phyloP scores from a whole-genome alignment of 768 basidiomycete genomes.

The Suillus occidentalis region DNA sequence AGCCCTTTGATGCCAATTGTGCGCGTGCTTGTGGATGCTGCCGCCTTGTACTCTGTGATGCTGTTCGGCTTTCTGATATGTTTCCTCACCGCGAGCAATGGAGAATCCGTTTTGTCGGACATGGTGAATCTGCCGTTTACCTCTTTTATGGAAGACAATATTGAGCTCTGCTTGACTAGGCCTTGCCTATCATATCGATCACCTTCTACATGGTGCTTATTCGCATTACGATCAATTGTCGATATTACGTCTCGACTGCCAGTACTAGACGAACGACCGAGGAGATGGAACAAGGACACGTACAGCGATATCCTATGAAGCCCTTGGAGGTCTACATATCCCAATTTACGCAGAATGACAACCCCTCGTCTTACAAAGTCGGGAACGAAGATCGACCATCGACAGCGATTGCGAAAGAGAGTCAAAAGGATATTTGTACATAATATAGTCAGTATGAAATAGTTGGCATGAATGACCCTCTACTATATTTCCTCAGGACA shows the following conservation, averaged over 20 bases:
- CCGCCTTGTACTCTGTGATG: constrained; percentile 7
- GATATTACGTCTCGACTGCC: not conserved
- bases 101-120: constrained; percentile 8
- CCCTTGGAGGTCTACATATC: constrained; percentile 4
- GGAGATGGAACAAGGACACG: not conserved
- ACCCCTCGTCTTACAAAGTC: not conserved
- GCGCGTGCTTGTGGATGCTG: constrained; percentile 9
- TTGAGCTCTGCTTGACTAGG: not conserved
- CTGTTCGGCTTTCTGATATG: constrained; percentile 8
- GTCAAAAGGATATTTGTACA: not conserved
- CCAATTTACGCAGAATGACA: not conserved
- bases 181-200: not conserved
- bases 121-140: not conserved
- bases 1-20: not conserved
- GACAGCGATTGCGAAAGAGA: not conserved
- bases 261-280: not conserved
- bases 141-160: not conserved
- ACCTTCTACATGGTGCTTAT: constrained; percentile 1
- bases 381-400: not conserved
- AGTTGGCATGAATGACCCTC: not conserved
- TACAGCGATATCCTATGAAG: not conserved
- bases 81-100: not conserved
- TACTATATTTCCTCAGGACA: not conserved
- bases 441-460: not conserved
- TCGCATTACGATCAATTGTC: not conserved